Percentiles rank a stretch among this genome's conserved stretches.
Evolutionary conservation across 768 basidiomycete species (phyloP).

Genomic region (Lactifluus volemus): DNA sequence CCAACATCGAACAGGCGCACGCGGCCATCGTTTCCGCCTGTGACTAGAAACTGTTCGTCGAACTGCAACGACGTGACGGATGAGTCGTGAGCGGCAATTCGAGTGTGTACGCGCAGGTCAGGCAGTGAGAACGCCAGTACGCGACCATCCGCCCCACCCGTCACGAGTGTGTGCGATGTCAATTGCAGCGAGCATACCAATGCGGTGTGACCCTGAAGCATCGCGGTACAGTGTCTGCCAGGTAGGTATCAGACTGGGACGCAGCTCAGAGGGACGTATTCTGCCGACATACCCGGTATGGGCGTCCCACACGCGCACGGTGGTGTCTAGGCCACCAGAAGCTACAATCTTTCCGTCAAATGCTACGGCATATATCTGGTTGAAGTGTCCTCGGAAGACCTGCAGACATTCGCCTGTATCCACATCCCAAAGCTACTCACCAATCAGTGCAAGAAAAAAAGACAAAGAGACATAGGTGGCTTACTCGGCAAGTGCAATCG

Average conservation of each 20-base stretch:
- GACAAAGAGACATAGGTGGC: conserved; percentile 14
- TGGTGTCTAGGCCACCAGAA: conserved; percentile 95
- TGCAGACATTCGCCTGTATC: conserved; percentile 63
- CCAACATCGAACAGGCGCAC: conserved; percentile 63
- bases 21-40: conserved; percentile 78
- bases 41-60: conserved; percentile 72
- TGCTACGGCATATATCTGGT: conserved; percentile 87
- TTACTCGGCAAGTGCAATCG: conserved; percentile 76
- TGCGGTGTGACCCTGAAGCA: conserved; percentile 19
- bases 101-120: conserved; percentile 34
- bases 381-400: conserved; percentile 70
- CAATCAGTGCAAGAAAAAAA: neutral
- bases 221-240: conserved; percentile 16
- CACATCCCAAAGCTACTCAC: conserved; percentile 29
- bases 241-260: neutral
- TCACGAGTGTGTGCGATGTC: conserved; percentile 69
- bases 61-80: conserved; percentile 84
- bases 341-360: conserved; percentile 88
- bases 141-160: conserved; percentile 86
- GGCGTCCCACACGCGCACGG: conserved; percentile 96
- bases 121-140: conserved; percentile 51
- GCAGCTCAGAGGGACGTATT: neutral
- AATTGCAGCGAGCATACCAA: conserved; percentile 19
- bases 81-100: conserved; percentile 84
- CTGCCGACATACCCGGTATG: conserved; percentile 46